Evolutionary conservation across 2,329 filamentous ascomycete genomes (phyloP).

Genomic region (Aspergillus melleus): DNA sequence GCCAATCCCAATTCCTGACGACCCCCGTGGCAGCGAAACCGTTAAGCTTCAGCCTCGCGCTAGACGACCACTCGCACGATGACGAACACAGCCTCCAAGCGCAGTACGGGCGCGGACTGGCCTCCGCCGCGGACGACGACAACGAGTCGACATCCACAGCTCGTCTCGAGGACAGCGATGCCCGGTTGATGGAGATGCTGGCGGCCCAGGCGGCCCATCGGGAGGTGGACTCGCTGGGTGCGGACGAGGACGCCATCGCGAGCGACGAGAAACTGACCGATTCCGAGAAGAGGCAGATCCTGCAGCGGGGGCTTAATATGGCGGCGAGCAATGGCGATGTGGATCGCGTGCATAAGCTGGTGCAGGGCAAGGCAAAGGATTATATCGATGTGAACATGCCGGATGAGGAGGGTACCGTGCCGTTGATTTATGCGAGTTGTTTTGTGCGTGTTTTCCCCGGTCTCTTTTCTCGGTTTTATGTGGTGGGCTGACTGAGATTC

Average conservation of each 20-base stretch:
- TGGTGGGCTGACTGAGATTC: slow-evolving; percentile 14
- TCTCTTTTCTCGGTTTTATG: background rate
- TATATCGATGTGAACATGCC: slow-evolving; percentile 83
- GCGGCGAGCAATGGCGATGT: slow-evolving; percentile 95
- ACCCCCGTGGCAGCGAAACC: slow-evolving; percentile 82
- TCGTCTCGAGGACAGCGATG: slow-evolving; percentile 73
- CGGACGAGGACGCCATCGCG: slow-evolving; percentile 78
- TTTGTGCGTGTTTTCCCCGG: slow-evolving; percentile 64
- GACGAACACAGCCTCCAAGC: slow-evolving; percentile 49
- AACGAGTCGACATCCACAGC: slow-evolving; percentile 47
- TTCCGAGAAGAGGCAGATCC: slow-evolving; percentile 73
- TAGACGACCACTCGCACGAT: slow-evolving; percentile 76
- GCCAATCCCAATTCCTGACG: slow-evolving; percentile 92
- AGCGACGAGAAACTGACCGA: slow-evolving; percentile 71
- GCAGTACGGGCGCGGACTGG: slow-evolving; percentile 32
- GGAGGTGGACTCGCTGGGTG: slow-evolving; percentile 65
- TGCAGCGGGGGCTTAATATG: slow-evolving; percentile 90
- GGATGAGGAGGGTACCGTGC: slow-evolving; percentile 94
- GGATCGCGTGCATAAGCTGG: slow-evolving; percentile 72
- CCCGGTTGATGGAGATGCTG: slow-evolving; percentile 90
- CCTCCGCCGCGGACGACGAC: slow-evolving; percentile 21
- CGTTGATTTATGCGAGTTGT: slow-evolving; percentile 95
- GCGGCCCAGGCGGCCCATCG: slow-evolving; percentile 88
- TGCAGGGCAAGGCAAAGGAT: slow-evolving; percentile 70
- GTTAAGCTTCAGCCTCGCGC: slow-evolving; percentile 78